Evolutionary conservation across 306 rosid species (phyloP), one percentile per base, ranked within the genome.

Genomic region (Quercus cerris): DNA sequence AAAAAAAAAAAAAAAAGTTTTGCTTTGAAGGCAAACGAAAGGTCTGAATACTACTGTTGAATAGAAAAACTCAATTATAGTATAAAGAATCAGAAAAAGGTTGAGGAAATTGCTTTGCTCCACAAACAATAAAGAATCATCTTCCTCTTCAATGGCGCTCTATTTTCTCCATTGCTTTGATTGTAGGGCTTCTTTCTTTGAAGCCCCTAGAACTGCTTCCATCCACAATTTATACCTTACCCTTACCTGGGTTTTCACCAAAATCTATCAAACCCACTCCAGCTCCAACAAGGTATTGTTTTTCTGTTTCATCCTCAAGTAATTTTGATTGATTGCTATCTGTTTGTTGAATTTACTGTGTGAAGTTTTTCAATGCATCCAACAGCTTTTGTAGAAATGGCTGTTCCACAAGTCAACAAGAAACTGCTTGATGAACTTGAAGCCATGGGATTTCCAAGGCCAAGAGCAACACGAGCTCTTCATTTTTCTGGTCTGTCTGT

Each of bases 381-480:
- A 6, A 5, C 0, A 6, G 33, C 6, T 3, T 17, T 66, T 31
- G 4, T 6, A 70, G 81, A 49, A 57, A 88, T 88, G 91, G 80
- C 81, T 76, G 80, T 80, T 64, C 78, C 83, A 11, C 75, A 74
- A 79, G 86, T 88, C 9, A 84, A 86, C 44, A 73, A 83, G 75
- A 78, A 55, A n/a, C 70, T 85, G 15, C 78, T 85, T 25, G 27
- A 8, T 33, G 80, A 86, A 70, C 76, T 88, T 18, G 85, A 79
- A 86, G 77, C 73, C 38, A 74, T 88, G 78, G 89, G 86, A 67
- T 85, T 85, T 77, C 78, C 86, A 0, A 54, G 52, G 77, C 83
- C 81, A 38, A 75, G 63, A 62, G 87, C 84, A 14, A 79, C 74
- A 11, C 61, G 85, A 41, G 91, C 83, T 23, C 89, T 88, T 83